These are phyloP conservation scores for Sechiopsis laciniata DNA, from an alignment of 306 rosid species.

Conservation along the genomic window DNA sequence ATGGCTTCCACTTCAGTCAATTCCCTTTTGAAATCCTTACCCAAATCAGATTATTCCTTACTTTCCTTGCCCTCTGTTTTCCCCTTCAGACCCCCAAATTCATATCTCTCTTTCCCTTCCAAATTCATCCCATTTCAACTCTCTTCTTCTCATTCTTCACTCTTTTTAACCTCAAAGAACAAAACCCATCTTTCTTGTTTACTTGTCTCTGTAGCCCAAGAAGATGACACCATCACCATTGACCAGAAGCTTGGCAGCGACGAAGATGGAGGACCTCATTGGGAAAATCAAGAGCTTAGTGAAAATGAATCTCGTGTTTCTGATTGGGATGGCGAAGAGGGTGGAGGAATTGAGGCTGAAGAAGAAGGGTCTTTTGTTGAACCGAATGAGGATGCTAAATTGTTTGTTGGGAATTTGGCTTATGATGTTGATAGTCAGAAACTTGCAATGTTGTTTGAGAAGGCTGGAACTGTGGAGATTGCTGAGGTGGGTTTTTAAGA, in stretches of 20 bases:
- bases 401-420: constrained; percentile 85
- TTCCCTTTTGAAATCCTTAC: constrained; percentile 41
- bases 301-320: constrained; percentile 33
- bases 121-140: constrained; percentile 42
- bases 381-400: constrained; percentile 65
- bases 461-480: constrained; percentile 70
- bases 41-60: constrained; percentile 48
- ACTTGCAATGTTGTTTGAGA: constrained; percentile 63
- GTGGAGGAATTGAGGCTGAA: constrained; percentile 24
- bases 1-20: constrained; percentile 44
- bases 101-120: constrained; percentile 36
- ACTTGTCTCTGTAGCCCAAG: constrained; percentile 55
- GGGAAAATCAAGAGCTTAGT: constrained; percentile 40
- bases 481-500: constrained; percentile 53
- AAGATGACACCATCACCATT: constrained; percentile 42
- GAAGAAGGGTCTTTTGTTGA: constrained; percentile 33
- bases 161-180: constrained; percentile 25
- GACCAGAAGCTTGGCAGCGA: constrained; percentile 18
- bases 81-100: constrained; percentile 30
- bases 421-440: constrained; percentile 65
- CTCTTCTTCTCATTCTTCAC: constrained; percentile 33
- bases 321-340: constrained; percentile 36
- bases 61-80: constrained; percentile 50
- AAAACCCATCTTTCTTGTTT: constrained; percentile 37
- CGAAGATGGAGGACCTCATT: constrained; percentile 20